phyloP scores from a whole-genome alignment of 495 filamentous ascomycete genomes.

The Neurospora sp. region DNA sequence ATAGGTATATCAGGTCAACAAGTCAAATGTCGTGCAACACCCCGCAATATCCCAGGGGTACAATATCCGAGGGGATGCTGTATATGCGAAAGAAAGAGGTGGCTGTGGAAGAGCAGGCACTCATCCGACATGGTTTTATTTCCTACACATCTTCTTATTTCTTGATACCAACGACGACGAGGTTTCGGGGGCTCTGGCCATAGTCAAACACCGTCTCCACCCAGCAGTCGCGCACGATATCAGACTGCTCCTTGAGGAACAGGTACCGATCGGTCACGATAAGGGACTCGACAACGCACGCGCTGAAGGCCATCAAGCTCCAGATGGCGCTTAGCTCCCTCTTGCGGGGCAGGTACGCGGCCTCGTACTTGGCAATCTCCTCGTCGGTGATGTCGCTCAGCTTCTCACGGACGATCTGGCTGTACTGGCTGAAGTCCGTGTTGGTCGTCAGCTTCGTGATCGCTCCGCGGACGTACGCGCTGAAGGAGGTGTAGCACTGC shows the following conservation, averaged over 20 bases:
- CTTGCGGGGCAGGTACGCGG: slow-evolving; percentile 50
- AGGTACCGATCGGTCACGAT: slow-evolving; percentile 91
- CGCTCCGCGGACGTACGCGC: slow-evolving; percentile 70
- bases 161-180: slow-evolving; percentile 85
- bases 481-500: slow-evolving; percentile 65
- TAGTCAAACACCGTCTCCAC: slow-evolving; percentile 92
- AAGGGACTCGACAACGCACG: slow-evolving; percentile 73
- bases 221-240: slow-evolving; percentile 64
- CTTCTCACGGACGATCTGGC: slow-evolving; percentile 45
- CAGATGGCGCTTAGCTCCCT: slow-evolving; percentile 79
- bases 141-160: slow-evolving; percentile 26
- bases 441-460: slow-evolving; percentile 60
- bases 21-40: not conserved
- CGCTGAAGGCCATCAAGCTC: slow-evolving; percentile 93
- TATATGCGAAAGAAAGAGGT: not conserved
- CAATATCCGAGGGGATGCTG: not conserved
- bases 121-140: not conserved
- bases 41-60: not conserved
- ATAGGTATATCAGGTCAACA: not conserved
- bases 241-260: slow-evolving; percentile 68
- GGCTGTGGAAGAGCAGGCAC: not conserved
- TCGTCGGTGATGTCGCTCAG: slow-evolving; percentile 58
- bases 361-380: slow-evolving; percentile 61
- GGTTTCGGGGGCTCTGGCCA: slow-evolving; percentile 72
- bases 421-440: slow-evolving; percentile 40